Evolutionary conservation across 2,329 filamentous ascomycete species (phyloP).

Genomic region (Akanthomyces lecanii): DNA sequence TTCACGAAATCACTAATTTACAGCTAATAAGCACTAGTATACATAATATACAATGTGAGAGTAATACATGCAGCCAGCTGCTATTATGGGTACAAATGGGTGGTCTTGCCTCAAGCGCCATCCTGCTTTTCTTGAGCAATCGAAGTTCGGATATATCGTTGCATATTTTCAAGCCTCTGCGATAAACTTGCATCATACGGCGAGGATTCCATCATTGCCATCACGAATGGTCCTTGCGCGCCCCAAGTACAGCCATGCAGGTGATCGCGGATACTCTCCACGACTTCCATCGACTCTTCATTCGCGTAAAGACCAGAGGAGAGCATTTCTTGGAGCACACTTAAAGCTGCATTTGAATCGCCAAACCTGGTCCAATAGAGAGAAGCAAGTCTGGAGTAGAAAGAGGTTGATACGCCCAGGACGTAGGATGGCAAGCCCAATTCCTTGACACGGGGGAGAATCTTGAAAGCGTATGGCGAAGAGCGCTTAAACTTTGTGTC

Average conservation of each 20-base stretch:
- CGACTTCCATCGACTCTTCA: conserved; percentile 26
- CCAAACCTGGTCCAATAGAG: conserved; percentile 59
- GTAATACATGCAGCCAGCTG: conserved; percentile 13
- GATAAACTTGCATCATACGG: conserved; percentile 30
- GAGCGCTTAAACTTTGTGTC: conserved; percentile 52
- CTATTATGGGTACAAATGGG: not conserved
- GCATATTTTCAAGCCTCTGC: conserved; percentile 27
- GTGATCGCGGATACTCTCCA: conserved; percentile 30
- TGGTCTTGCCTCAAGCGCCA: not conserved
- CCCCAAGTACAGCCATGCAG: conserved; percentile 34
- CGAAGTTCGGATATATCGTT: conserved; percentile 17
- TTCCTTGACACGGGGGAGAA: conserved; percentile 64
- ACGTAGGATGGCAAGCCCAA: conserved; percentile 67
- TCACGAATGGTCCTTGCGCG: conserved; percentile 35
- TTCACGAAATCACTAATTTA: not conserved
- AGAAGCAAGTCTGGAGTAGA: conserved; percentile 64
- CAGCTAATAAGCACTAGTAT: not conserved
- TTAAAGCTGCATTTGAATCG: conserved; percentile 51
- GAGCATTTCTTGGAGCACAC: conserved; percentile 62
- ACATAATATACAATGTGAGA: not conserved
- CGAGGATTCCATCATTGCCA: conserved; percentile 35
- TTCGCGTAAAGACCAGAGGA: conserved; percentile 57
- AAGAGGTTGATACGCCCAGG: conserved; percentile 63
- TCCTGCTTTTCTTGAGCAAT: conserved; percentile 8
- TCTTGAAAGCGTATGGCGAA: conserved; percentile 55